These are phyloP conservation scores for Gastrodia elata DNA, from an alignment of 106 monocot species.

Conservation along the genomic window DNA sequence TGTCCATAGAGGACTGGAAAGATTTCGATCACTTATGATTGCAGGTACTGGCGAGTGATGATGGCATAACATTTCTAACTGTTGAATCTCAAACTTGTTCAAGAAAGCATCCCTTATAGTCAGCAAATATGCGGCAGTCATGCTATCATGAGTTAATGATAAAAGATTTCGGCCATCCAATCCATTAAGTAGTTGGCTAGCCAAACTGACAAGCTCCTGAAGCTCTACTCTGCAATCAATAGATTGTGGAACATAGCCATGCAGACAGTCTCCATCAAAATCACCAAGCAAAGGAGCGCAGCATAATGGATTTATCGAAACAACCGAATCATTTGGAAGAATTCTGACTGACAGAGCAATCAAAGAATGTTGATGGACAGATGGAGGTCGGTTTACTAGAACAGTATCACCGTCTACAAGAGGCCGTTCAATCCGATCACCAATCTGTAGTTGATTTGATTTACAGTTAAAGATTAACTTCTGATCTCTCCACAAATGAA, in stretches of 20 bases:
- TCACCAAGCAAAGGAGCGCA: slow-evolving; percentile 82
- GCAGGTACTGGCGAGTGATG: slow-evolving; percentile 18
- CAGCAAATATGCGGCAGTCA: slow-evolving; percentile 69
- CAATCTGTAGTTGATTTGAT: slow-evolving; percentile 37
- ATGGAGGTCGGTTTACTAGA: slow-evolving; percentile 70
- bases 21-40: slow-evolving; percentile 30
- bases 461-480: slow-evolving; percentile 22
- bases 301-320: slow-evolving; percentile 81
- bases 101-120: slow-evolving; percentile 30
- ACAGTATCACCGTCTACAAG: slow-evolving; percentile 76
- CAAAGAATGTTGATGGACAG: slow-evolving; percentile 82
- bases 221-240: slow-evolving; percentile 60
- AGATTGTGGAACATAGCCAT: slow-evolving; percentile 79
- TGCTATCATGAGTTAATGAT: slow-evolving; percentile 80
- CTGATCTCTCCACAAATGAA: slow-evolving; percentile 29
- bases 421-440: slow-evolving; percentile 55
- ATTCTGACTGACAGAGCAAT: slow-evolving; percentile 57
- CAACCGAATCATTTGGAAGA: slow-evolving; percentile 29
- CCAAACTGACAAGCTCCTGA: slow-evolving; percentile 55
- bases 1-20: slow-evolving; percentile 47
- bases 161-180: slow-evolving; percentile 65
- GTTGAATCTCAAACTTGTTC: slow-evolving; percentile 71
- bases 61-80: slow-evolving; percentile 58
- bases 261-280: slow-evolving; percentile 96
- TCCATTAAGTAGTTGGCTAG: slow-evolving; percentile 51